Percentiles rank a stretch among this genome's conserved stretches.
Evolutionary conservation across 2,329 filamentous ascomycete species (phyloP).

Genomic region (Colletotrichum sp.): DNA sequence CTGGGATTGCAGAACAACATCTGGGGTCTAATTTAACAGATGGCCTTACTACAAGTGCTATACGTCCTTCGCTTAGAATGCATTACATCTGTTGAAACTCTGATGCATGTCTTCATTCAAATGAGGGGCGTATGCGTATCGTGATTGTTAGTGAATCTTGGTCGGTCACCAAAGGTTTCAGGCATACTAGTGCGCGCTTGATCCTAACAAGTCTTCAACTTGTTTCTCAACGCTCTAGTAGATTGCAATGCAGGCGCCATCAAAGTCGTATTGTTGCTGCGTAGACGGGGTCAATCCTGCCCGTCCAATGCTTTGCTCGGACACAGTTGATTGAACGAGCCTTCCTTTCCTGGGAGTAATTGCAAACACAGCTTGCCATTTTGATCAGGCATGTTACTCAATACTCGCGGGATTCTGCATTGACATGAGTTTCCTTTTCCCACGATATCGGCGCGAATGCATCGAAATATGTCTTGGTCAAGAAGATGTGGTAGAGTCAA

Average conservation of each 20-base stretch:
- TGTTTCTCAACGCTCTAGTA: not conserved
- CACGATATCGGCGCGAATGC: not conserved
- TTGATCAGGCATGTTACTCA: rapidly evolving
- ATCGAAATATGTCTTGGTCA: not conserved
- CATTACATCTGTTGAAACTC: not conserved
- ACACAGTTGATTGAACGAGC: not conserved
- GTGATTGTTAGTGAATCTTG: not conserved
- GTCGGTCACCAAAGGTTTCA: not conserved
- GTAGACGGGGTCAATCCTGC: not conserved
- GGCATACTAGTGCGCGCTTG: not conserved
- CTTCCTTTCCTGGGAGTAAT: not conserved
- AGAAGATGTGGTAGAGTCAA: not conserved
- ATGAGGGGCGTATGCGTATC: not conserved
- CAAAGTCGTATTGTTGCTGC: not conserved
- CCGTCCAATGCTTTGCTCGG: not conserved
- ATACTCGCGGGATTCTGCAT: not conserved
- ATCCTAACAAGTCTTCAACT: not conserved
- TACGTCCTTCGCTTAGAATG: not conserved
- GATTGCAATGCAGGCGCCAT: not conserved
- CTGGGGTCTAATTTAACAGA: not conserved
- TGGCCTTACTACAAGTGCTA: not conserved
- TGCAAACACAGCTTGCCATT: not conserved
- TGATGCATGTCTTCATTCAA: not conserved
- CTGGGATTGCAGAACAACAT: not conserved
- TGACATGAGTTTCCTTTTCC: not conserved